phyloP scores from a whole-genome alignment of 495 filamentous ascomycete species.

The Daldinia vernicosa region DNA sequence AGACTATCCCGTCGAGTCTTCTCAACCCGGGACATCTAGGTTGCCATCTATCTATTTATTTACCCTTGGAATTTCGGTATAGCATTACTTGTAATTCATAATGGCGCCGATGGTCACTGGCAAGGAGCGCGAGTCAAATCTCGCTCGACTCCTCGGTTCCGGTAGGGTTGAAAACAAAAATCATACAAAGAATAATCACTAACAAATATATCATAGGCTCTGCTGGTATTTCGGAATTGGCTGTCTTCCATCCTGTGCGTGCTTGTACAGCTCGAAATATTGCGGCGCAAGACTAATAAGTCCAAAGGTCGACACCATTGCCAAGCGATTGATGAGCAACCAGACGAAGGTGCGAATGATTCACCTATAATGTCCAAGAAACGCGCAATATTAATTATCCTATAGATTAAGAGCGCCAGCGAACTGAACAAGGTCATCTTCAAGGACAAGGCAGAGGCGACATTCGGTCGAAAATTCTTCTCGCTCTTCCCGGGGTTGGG shows the following conservation, averaged over 20 bases:
- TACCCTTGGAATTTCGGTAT: background rate
- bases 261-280: constrained; percentile 28
- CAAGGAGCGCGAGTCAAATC: constrained; percentile 87
- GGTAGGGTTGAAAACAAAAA: constrained; percentile 62
- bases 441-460: constrained; percentile 81
- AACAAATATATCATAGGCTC: constrained; percentile 65
- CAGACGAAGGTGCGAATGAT: constrained; percentile 69
- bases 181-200: background rate
- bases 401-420: constrained; percentile 65
- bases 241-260: constrained; percentile 94
- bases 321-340: constrained; percentile 99
- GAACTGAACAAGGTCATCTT: constrained; percentile 91
- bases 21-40: background rate
- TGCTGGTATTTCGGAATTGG: constrained; percentile 94
- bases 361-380: constrained; percentile 14
- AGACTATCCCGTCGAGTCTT: background rate
- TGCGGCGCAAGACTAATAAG: constrained; percentile 43
- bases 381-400: constrained; percentile 31
- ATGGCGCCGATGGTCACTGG: constrained; percentile 60
- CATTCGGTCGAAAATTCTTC: constrained; percentile 80
- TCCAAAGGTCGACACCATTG: constrained; percentile 90
- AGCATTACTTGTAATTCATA: constrained; percentile 31
- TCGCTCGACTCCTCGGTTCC: constrained; percentile 88
- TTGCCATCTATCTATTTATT: background rate
- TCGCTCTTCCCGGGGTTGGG: constrained; percentile 96